A percentile compares a stretch with the other conserved stretches of the same genome.
These are phyloP conservation scores for Dichotomopilus funicola DNA, from an alignment of 2,329 filamentous ascomycete species.

Conservation along the genomic window DNA sequence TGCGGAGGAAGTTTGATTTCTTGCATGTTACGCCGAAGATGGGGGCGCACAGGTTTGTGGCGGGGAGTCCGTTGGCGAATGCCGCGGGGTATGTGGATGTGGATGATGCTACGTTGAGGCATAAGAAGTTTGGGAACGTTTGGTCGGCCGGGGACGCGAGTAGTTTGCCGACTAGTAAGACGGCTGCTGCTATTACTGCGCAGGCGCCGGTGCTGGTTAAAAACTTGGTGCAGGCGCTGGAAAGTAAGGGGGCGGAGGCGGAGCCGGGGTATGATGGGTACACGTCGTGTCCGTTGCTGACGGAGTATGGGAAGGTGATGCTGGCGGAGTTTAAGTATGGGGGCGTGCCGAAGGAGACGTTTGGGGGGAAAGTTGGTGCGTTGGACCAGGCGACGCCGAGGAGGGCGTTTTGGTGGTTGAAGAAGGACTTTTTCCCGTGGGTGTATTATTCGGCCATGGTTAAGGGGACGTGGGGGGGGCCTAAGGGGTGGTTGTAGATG, in stretches of 20 bases:
- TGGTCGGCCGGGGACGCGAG: conserved; percentile 55
- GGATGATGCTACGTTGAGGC: conserved; percentile 44
- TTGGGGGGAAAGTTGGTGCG: conserved; percentile 24
- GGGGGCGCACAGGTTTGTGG: conserved; percentile 49
- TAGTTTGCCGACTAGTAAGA: conserved; percentile 50
- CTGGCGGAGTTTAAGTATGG: conserved; percentile 44
- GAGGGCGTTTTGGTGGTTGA: conserved; percentile 36
- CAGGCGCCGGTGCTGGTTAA: conserved; percentile 38
- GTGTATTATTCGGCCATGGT: conserved; percentile 29
- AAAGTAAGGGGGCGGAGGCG: conserved; percentile 26
- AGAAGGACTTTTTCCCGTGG: conserved; percentile 39
- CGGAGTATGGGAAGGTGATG: conserved; percentile 39
- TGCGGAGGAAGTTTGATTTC: conserved; percentile 46
- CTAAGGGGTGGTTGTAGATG: conserved; percentile 22
- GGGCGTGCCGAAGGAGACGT: conserved; percentile 40
- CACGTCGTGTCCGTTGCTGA: conserved; percentile 40
- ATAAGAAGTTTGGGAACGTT: conserved; percentile 49
- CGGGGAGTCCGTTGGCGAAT: conserved; percentile 48
- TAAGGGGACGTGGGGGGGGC: conserved; percentile 29
- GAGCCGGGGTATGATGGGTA: conserved; percentile 37
- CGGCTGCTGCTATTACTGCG: conserved; percentile 39
- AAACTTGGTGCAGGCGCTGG: conserved; percentile 34
- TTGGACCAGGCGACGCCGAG: conserved; percentile 35
- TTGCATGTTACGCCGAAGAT: conserved; percentile 54
- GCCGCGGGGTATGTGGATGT: conserved; percentile 53